Evolutionary conservation across 202 grass and related monocot genomes (phyloP), one percentile per base, ranked within the genome.

Genomic region (Schoenoplectus triqueter): DNA sequence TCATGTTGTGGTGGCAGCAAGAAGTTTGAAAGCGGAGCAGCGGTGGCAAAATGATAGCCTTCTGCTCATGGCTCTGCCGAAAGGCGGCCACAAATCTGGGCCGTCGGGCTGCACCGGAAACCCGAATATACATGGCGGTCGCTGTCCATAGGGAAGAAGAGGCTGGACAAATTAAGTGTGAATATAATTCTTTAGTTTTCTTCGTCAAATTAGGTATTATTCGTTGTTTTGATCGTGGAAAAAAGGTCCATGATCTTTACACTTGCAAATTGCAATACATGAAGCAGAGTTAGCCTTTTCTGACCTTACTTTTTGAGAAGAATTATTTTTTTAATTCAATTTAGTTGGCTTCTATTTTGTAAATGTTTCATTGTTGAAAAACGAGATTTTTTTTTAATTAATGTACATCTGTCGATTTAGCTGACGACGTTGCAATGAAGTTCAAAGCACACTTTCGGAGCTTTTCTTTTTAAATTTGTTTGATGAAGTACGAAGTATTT

Each of bases 21-120:
- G 80, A 52, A 11, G 31, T 54, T 66, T 82, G 42, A 51, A 82
- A 68, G 80, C 19, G 20, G 62, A 82, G 18, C 62, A 82, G 0
- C 52, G 62, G 80, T 22, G 60, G 80, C 44, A 66, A 49, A 66
- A 2, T 1, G 60, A 50, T 7, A 82, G 80, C 64, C 62, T 67
- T 68, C n/a, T 82, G 61, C 64, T 67, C 13, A 67, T 48, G 80
- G 80, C 17, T 20, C 41, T 82, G 6, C 45, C 46, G 57, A 66
- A 13, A 82, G 80, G 44, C 4, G 80, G 80, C 10, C 0, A 9
- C 0, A 9, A 47, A 8, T 40, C 46, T 4, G 44, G 46, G 31
- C 10, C 46, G 20, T 66, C 61, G 6, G 13, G 13, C 13, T 82
- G 80, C 44, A 76, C 72, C 1, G 15, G 50, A 20, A 76, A 76